Conservation (phyloP, 331 rosid genomes). For the Quercus lobata region DNA sequence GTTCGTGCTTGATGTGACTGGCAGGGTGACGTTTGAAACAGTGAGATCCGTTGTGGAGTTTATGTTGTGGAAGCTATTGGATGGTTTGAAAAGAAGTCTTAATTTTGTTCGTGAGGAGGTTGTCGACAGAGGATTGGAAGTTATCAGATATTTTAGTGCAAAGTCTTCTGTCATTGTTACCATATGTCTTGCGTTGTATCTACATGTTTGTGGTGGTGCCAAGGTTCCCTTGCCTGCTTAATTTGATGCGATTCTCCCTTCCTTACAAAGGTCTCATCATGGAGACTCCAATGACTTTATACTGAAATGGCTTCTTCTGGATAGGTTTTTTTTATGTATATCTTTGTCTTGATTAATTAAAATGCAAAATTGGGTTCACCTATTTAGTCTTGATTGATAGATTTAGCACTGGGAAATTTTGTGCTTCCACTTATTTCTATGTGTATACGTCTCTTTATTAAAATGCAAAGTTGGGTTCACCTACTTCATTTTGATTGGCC, state of each 20-base stretch:
- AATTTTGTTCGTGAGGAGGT: slow-evolving; percentile 54
- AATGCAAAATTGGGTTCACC: neutral
- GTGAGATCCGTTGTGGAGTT: slow-evolving; percentile 63
- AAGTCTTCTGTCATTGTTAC: slow-evolving; percentile 78
- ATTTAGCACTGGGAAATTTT: neutral
- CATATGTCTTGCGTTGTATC: slow-evolving; percentile 72
- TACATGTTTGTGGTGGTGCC: slow-evolving; percentile 62
- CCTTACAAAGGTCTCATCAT: neutral
- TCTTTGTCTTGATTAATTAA: neutral
- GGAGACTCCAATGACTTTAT: neutral
- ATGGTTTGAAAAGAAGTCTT: slow-evolving; percentile 53
- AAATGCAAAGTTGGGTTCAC: neutral
- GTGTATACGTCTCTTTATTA: slow-evolving; percentile 3
- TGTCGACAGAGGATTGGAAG: slow-evolving; percentile 60
- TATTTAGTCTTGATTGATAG: neutral
- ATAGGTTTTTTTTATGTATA: slow-evolving; percentile 1
- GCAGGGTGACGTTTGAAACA: slow-evolving; percentile 80
- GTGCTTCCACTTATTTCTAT: neutral
- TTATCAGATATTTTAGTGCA: slow-evolving; percentile 65
- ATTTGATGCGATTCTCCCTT: slow-evolving; percentile 15
- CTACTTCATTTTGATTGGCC: neutral
- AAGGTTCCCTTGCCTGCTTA: slow-evolving; percentile 64
- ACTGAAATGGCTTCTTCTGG: neutral
- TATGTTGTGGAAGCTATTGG: slow-evolving; percentile 50
- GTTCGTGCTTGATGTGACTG: slow-evolving; percentile 76